A percentile compares a stretch with the other conserved stretches of the same genome.
Evolutionary conservation across 306 rosid genomes (phyloP).

Genomic region (Mucuna pruriens): DNA sequence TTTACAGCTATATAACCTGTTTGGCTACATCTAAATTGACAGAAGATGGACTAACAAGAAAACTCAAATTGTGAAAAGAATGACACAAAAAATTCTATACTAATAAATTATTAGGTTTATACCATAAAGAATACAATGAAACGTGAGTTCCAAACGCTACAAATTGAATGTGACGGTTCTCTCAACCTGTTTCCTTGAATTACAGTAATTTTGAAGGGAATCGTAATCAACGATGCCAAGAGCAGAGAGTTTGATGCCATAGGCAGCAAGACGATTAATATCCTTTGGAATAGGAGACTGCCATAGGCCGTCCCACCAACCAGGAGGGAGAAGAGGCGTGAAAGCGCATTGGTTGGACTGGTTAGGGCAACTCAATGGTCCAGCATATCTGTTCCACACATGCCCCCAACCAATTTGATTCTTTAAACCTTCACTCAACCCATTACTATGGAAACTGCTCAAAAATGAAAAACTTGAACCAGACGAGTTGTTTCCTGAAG

Average conservation of each 20-base stretch:
- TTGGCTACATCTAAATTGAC: not conserved
- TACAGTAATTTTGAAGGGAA: conserved; percentile 68
- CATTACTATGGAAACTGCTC: conserved; percentile 85
- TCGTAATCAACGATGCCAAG: conserved; percentile 63
- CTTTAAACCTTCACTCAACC: conserved; percentile 74
- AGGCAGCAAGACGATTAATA: conserved; percentile 61
- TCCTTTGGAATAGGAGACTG: conserved; percentile 89
- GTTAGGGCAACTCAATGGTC: conserved; percentile 76
- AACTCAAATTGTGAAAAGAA: not conserved
- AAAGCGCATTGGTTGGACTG: conserved; percentile 82
- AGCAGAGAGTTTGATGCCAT: conserved; percentile 65
- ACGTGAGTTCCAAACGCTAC: conserved; percentile 47
- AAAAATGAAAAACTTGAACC: conserved; percentile 67
- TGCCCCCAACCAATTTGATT: conserved; percentile 98
- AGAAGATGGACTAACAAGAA: not conserved
- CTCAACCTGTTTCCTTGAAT: conserved; percentile 59
- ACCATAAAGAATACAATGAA: conserved; percentile 31
- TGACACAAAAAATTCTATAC: conserved; percentile 31
- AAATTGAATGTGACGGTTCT: conserved; percentile 63
- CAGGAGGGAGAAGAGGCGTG: conserved; percentile 91
- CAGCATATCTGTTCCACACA: conserved; percentile 94
- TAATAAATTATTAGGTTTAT: conserved; percentile 31
- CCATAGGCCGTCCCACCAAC: conserved; percentile 94
- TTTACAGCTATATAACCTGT: not conserved
- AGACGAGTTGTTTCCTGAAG: conserved; percentile 60